A percentile compares a stretch with the other conserved stretches of the same genome.
Conservation (phyloP, 2,329 filamentous ascomycete genomes). For the Cladosporium sphaerospermum region DNA sequence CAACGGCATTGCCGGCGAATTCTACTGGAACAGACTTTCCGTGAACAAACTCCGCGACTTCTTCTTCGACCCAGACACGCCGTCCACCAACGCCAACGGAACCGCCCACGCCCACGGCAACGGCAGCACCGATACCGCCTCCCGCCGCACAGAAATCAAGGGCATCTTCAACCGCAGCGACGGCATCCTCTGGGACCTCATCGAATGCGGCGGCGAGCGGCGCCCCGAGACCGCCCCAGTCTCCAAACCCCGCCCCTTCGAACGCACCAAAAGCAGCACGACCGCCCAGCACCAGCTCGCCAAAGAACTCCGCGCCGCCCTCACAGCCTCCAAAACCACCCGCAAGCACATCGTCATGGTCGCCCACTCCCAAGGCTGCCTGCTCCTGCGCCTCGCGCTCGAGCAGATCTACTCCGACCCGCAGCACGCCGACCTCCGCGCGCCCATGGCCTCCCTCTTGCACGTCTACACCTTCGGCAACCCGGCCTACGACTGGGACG, state of each 20-base stretch:
- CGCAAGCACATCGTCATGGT: conserved; percentile 5
- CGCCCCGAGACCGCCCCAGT: background rate
- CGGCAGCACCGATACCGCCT: background rate
- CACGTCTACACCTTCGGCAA: conserved; percentile 6
- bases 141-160: background rate
- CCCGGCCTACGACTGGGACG: conserved; percentile 8
- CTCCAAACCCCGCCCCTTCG: background rate
- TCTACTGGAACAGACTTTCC: conserved; percentile 5
- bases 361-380: conserved; percentile 10
- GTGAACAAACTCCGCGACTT: conserved; percentile 2
- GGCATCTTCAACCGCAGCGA: conserved; percentile 10
- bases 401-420: background rate
- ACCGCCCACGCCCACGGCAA: background rate
- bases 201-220: conserved; percentile 8
- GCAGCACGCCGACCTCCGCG: background rate
- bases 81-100: background rate
- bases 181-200: conserved; percentile 7
- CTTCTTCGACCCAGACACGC: conserved; percentile 3
- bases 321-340: background rate
- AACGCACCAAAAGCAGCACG: conserved; percentile 2
- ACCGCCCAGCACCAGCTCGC: background rate
- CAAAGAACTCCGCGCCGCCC: background rate
- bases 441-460: background rate
- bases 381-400: background rate
- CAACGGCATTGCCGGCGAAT: conserved; percentile 8